These are phyloP conservation scores for Phaseolus coccineus DNA, from an alignment of 331 rosid genomes.

Conservation along the genomic window DNA sequence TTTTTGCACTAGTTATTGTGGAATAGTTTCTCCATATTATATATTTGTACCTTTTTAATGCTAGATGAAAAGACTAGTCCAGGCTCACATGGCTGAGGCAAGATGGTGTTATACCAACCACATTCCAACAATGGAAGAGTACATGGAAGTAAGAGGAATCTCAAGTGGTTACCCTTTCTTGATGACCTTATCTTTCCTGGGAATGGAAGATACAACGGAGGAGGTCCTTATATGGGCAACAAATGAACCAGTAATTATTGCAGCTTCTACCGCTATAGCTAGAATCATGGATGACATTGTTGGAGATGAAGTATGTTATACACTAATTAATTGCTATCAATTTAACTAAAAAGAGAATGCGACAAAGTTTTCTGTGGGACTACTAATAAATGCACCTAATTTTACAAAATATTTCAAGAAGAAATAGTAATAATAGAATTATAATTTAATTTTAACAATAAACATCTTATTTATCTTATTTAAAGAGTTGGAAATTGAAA, in stretches of 20 bases:
- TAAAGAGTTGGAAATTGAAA: no score
- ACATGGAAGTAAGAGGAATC: not conserved
- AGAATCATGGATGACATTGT: conserved; percentile 47
- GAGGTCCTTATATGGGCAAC: conserved; percentile 43
- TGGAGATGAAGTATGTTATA: conserved; percentile 39
- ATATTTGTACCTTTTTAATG: no score
- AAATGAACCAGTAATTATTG: conserved; percentile 19
- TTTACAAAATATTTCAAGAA: no score
- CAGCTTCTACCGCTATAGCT: conserved; percentile 1
- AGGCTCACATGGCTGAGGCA: conserved; percentile 39
- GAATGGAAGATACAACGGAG: conserved; percentile 45
- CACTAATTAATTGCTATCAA: not conserved
- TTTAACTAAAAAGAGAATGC: not conserved
- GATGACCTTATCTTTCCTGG: not conserved
- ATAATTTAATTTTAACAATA: no score
- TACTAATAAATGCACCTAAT: no score
- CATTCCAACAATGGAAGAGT: conserved; percentile 49
- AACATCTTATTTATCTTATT: no score
- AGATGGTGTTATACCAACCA: conserved; percentile 44
- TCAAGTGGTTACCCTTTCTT: not conserved
- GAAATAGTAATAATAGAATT: no score
- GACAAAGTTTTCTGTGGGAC: not conserved
- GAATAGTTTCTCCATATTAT: no score
- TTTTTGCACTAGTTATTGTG: no score
- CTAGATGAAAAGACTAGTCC: not conserved